Percentiles rank a stretch among this genome's conserved stretches.
Evolutionary conservation across 257 asterid genomes (phyloP).

Genomic region (Fraxinus americana): DNA sequence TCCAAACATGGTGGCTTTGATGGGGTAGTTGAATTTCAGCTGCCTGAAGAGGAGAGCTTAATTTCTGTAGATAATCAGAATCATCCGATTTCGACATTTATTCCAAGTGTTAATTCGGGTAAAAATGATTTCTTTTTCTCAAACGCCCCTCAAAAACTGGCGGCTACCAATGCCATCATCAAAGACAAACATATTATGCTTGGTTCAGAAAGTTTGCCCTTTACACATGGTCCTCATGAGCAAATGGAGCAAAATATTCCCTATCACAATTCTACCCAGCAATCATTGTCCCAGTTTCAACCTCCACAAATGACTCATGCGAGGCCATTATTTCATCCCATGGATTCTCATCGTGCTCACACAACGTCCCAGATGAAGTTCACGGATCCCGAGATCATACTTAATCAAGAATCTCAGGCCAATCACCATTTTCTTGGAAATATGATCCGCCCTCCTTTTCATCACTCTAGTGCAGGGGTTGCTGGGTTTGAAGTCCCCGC

Average conservation of each 20-base stretch:
- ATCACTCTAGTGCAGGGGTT: conserved; percentile 55
- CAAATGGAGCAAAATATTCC: conserved; percentile 47
- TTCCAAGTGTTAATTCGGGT: conserved; percentile 42
- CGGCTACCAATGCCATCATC: conserved; percentile 44
- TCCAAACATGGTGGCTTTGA: conserved; percentile 46
- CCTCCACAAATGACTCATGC: conserved; percentile 54
- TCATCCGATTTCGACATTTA: conserved; percentile 35
- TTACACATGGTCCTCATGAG: conserved; percentile 45
- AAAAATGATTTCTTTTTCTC: conserved; percentile 37
- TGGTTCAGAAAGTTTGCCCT: conserved; percentile 49
- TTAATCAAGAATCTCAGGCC: conserved; percentile 49
- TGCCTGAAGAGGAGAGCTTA: conserved; percentile 68
- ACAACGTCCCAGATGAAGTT: no score
- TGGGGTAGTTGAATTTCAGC: conserved; percentile 47
- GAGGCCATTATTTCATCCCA: conserved; percentile 52
- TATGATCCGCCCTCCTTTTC: conserved; percentile 57
- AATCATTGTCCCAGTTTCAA: conserved; percentile 57
- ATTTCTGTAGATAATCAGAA: conserved; percentile 47
- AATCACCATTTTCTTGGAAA: conserved; percentile 52
- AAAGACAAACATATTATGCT: conserved; percentile 40
- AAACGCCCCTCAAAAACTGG: conserved; percentile 53
- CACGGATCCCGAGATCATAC: conserved; percentile 47
- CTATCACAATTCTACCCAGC: conserved; percentile 47
- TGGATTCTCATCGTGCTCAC: conserved; percentile 60
- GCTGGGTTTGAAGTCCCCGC: conserved; percentile 62